These are phyloP conservation scores for Lodderomyces orthopsilosis DNA, from an alignment of 1,139 yeast species.

Conservation along the genomic window DNA sequence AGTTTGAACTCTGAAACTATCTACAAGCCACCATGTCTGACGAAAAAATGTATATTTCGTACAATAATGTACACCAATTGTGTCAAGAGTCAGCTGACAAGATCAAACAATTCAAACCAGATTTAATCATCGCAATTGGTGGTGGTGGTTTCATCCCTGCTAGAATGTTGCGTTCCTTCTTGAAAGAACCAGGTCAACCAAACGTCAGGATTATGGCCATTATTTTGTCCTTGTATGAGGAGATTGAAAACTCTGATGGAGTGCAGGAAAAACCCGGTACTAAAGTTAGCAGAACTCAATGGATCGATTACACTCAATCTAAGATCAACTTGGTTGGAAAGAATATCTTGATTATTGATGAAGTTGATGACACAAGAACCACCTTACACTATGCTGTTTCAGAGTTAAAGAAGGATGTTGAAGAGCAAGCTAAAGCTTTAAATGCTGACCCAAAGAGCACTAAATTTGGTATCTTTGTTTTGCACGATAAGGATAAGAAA, in stretches of 20 bases:
- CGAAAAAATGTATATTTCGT: slow-evolving; percentile 75
- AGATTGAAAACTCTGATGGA: slow-evolving; percentile 56
- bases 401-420: slow-evolving; percentile 83
- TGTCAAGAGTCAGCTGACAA: slow-evolving; percentile 81
- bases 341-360: slow-evolving; percentile 81
- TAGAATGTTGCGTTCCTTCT: slow-evolving; percentile 85
- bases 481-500: slow-evolving; percentile 88
- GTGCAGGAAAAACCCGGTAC: slow-evolving; percentile 61
- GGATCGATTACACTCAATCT: slow-evolving; percentile 84
- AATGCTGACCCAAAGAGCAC: slow-evolving; percentile 56
- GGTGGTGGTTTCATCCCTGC: slow-evolving; percentile 98
- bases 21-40: slow-evolving; percentile 27
- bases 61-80: slow-evolving; percentile 89
- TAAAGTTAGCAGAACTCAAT: slow-evolving; percentile 89
- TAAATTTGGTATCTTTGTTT: slow-evolving; percentile 82
- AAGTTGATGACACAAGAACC: slow-evolving; percentile 94
- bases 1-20: background rate
- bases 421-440: slow-evolving; percentile 47
- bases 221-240: slow-evolving; percentile 86
- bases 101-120: slow-evolving; percentile 73
- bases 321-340: slow-evolving; percentile 70
- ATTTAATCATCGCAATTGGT: slow-evolving; percentile 84
- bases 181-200: slow-evolving; percentile 81
- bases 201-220: slow-evolving; percentile 94
- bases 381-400: slow-evolving; percentile 88